Evolutionary conservation across 768 basidiomycete species (phyloP).

Genomic region (Lactarius trivialis): DNA sequence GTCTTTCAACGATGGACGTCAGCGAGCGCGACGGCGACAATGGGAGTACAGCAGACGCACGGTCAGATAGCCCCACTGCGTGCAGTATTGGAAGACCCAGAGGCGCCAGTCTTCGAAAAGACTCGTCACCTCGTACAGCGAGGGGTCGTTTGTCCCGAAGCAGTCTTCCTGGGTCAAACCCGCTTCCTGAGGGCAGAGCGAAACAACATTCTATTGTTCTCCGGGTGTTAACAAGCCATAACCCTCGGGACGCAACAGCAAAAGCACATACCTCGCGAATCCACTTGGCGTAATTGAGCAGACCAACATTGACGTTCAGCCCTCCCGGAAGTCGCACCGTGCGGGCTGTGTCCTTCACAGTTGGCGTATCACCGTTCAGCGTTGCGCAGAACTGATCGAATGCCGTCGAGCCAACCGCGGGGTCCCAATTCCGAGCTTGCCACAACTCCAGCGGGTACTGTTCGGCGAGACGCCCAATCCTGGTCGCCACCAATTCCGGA

Average conservation of each 20-base stretch:
- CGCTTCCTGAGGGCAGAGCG: slow-evolving; percentile 29
- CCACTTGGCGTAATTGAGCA: slow-evolving; percentile 70
- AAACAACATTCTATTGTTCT: slow-evolving; percentile 16
- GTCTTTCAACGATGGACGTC: slow-evolving; percentile 40
- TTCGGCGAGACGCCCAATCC: neutral
- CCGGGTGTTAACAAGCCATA: slow-evolving; percentile 35
- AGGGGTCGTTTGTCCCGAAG: slow-evolving; percentile 76
- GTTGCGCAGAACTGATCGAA: slow-evolving; percentile 66
- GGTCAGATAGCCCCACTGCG: slow-evolving; percentile 92
- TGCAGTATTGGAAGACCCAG: slow-evolving; percentile 91
- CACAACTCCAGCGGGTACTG: slow-evolving; percentile 62
- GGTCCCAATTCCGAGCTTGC: slow-evolving; percentile 89
- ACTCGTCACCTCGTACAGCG: slow-evolving; percentile 51
- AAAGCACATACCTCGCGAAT: slow-evolving; percentile 52
- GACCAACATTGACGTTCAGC: slow-evolving; percentile 44
- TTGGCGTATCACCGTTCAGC: slow-evolving; percentile 29
- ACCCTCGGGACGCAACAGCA: too few relatives aligned
- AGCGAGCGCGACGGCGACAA: neutral
- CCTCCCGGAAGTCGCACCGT: neutral
- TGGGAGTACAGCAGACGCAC: slow-evolving; percentile 34
- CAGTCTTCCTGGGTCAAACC: slow-evolving; percentile 55
- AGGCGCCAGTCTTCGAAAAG: slow-evolving; percentile 75
- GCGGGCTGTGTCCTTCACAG: neutral
- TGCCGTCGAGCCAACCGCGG: slow-evolving; percentile 46
- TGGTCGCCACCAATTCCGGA: neutral